Evolutionary conservation across 805 yeast species (phyloP).

Genomic region (Monosporozyma unispora): DNA sequence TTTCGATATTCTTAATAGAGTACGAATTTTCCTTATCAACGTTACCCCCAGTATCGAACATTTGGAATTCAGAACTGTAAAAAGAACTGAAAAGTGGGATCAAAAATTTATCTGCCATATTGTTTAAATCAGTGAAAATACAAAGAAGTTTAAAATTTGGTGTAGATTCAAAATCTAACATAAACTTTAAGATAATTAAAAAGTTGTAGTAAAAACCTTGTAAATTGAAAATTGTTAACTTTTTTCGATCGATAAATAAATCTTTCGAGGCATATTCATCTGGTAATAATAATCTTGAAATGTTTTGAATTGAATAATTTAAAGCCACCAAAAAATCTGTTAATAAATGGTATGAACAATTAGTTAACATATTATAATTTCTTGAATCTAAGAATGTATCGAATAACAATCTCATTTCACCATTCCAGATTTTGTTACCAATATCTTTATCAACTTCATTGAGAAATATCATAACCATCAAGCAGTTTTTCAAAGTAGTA

Average conservation of each 20-base stretch:
- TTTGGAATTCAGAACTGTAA: slow-evolving; percentile 1
- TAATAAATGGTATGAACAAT: slow-evolving; percentile 22
- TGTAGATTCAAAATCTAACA: slow-evolving; percentile 27
- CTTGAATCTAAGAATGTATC: slow-evolving; percentile 18
- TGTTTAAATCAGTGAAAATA: slow-evolving; percentile 25
- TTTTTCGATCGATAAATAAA: slow-evolving; percentile 14
- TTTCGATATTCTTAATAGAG: slow-evolving; percentile 15
- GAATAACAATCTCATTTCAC: slow-evolving; percentile 15
- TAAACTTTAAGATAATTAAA: slow-evolving; percentile 23
- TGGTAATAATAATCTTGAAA: slow-evolving; percentile 17
- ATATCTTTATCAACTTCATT: slow-evolving; percentile 17
- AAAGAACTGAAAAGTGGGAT: slow-evolving; percentile 12
- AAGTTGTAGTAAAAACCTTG: slow-evolving; percentile 28
- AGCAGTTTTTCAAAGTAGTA: slow-evolving; percentile 20
- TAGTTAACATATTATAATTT: slow-evolving; percentile 17
- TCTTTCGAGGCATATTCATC: slow-evolving; percentile 7
- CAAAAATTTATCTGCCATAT: slow-evolving; percentile 20
- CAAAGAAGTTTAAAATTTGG: slow-evolving; percentile 29
- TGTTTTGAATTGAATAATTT: slow-evolving; percentile 28
- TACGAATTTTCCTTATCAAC: slow-evolving; percentile 1
- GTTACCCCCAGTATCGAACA: slow-evolving; percentile 8
- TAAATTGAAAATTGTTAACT: slow-evolving; percentile 22
- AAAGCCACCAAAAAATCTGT: slow-evolving; percentile 27
- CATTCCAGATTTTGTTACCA: slow-evolving; percentile 21
- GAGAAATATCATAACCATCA: slow-evolving; percentile 25